Conservation (phyloP, 139 green algal species). For the Chlamydomonas applanata region DNA sequence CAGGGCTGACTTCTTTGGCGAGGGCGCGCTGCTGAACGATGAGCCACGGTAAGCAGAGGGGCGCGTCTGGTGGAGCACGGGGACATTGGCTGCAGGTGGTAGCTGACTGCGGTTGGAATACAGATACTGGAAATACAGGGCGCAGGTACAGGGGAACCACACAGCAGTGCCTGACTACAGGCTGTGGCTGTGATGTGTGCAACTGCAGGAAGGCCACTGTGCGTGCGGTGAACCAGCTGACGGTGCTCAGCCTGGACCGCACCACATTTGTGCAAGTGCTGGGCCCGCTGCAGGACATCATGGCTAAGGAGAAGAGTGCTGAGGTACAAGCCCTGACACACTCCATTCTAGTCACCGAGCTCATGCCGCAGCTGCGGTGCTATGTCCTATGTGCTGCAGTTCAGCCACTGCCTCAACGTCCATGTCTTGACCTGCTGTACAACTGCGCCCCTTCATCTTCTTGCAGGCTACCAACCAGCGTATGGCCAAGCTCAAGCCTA, state of each 20-base stretch:
- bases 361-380: not conserved
- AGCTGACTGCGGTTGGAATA: no score
- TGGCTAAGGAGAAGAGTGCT: slow-evolving; percentile 50
- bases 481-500: slow-evolving; percentile 53
- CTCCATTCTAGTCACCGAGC: not conserved
- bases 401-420: no score
- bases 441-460: no score
- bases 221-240: slow-evolving; percentile 58
- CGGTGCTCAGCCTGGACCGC: slow-evolving; percentile 70
- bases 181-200: no score
- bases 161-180: no score
- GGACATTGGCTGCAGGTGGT: no score
- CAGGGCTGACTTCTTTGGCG: slow-evolving; percentile 90
- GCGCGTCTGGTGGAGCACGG: no score
- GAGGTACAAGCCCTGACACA: slow-evolving; percentile 27
- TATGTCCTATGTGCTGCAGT: no score
- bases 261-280: slow-evolving; percentile 82
- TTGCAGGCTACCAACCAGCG: slow-evolving; percentile 42
- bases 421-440: no score
- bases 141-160: no score
- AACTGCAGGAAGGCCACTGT: slow-evolving; percentile 54
- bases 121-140: no score
- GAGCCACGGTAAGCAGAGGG: slow-evolving; percentile 52
- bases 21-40: slow-evolving; percentile 78
- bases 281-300: slow-evolving; percentile 76